Base-by-base conservation (phyloP, 768 basidiomycete species). In the Brasilioporus rufonigricans region DNA sequence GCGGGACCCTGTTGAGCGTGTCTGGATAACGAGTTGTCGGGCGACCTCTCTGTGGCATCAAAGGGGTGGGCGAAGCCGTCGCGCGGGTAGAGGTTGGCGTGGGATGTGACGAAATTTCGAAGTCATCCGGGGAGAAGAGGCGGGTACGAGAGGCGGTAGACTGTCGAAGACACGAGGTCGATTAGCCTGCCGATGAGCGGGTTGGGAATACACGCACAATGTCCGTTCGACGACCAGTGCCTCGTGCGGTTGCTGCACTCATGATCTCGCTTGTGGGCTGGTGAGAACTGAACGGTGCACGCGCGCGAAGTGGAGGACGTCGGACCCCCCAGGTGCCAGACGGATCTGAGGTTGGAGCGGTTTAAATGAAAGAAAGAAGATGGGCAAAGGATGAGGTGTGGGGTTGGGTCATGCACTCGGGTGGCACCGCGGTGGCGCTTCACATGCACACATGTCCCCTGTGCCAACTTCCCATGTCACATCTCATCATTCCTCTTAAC, bases 1-100 rank as follows among this genome's bases (percentile, higher is more conserved):
- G 73, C 0, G 88, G 90, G 7, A 89, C 85, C 27, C 86, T 82
- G 5, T 82, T 80, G 8, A 89, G 80, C 40, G 72, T 66, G 11
- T 80, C 77, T 2, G 83, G 83, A 64, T 89, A 89, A 18, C 79
- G 80, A 26, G 73, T 62, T 32, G 73, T 66, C 0, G 70, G 59
- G 40, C 81, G 76, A 40, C 73, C 73, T 39, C 71, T 63, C 4
- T 71, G 74, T 3, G 79, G 79, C 0, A 81, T 81, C 5, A 63
- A 62, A 6, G 77, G 78, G 23, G 71, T 67, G 4, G 74, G 44
- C 8, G 61, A 48, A 19, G 26, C 8, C 1, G 50, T 55, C 6
- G 56, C 31, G 23, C 40, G 41, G 14, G 55, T 44, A 0, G 63
- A 53, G 3, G 53, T 41, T 4, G 61, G 39, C 38, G 57, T 57